These are phyloP conservation scores for Hibiscus tridactylites DNA, from an alignment of 345 rosid genomes.

Conservation along the genomic window DNA sequence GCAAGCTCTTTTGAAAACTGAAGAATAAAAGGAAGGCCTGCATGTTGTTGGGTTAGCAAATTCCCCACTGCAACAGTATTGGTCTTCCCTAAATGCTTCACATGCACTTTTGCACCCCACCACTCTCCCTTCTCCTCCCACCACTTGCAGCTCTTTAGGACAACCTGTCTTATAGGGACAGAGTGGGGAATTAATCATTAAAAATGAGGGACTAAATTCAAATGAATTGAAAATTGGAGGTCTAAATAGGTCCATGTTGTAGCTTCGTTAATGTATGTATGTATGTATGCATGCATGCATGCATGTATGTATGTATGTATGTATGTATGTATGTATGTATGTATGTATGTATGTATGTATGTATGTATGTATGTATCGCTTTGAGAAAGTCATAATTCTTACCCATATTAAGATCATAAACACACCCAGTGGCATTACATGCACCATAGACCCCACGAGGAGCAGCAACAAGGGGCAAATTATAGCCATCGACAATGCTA, in stretches of 20 bases:
- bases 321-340: too few species aligned
- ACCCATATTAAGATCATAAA: constrained; percentile 58
- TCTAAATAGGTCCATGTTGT: too few species aligned
- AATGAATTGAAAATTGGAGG: too few species aligned
- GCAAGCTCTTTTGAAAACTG: constrained; percentile 78
- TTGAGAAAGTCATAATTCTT: constrained; percentile 4
- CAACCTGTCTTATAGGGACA: constrained; percentile 34
- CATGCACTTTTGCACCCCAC: constrained; percentile 86
- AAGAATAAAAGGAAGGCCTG: constrained; percentile 57
- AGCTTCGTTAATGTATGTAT: too few species aligned
- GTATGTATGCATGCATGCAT: too few species aligned
- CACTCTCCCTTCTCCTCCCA: constrained; percentile 43
- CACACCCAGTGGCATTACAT: constrained; percentile 80
- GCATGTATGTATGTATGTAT: too few species aligned
- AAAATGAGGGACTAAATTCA: too few species aligned
- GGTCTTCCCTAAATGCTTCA: constrained; percentile 75
- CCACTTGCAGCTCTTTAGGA: constrained; percentile 89
- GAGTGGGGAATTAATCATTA: too few species aligned
- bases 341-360: too few species aligned
- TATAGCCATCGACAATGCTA: constrained; percentile 80
- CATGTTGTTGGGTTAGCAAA: constrained; percentile 82
- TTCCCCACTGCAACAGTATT: constrained; percentile 85
- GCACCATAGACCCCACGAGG: constrained; percentile 56
- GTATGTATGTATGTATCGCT: too few species aligned
- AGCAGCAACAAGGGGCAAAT: constrained; percentile 64